A percentile compares a stretch with the other conserved stretches of the same genome.
Evolutionary conservation across 495 filamentous ascomycete species (phyloP).

Genomic region (Aspergillus baeticus): DNA sequence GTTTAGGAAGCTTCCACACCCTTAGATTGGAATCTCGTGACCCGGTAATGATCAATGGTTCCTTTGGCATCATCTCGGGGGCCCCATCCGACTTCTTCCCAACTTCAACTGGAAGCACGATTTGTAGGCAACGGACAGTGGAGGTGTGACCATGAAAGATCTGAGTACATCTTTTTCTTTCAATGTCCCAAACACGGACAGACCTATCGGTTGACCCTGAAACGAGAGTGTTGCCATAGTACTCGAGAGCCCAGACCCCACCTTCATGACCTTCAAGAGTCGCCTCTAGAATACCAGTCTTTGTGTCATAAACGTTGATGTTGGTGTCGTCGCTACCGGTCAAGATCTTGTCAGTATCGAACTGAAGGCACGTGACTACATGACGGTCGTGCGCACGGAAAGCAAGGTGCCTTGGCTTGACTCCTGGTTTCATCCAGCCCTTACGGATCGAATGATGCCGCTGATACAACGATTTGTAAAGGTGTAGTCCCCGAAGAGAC

Average conservation of each 20-base stretch:
- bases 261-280: slow-evolving; percentile 92
- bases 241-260: slow-evolving; percentile 97
- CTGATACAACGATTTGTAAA: slow-evolving; percentile 96
- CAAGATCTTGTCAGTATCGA: slow-evolving; percentile 95
- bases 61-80: slow-evolving; percentile 82
- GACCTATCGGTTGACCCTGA: slow-evolving; percentile 96
- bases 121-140: slow-evolving; percentile 94
- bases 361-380: slow-evolving; percentile 96
- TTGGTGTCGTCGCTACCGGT: slow-evolving; percentile 97
- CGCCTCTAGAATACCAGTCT: slow-evolving; percentile 80
- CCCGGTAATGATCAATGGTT: slow-evolving; percentile 94
- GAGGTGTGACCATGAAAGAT: slow-evolving; percentile 97
- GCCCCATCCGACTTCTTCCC: slow-evolving; percentile 71
- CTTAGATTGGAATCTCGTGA: slow-evolving; percentile 92
- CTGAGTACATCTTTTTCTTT: slow-evolving; percentile 84
- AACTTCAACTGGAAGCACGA: slow-evolving; percentile 80
- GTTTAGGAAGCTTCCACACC: slow-evolving; percentile 93
- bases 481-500: slow-evolving; percentile 75
- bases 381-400: slow-evolving; percentile 94
- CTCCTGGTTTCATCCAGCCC: slow-evolving; percentile 83
- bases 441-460: slow-evolving; percentile 84
- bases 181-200: slow-evolving; percentile 97
- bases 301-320: slow-evolving; percentile 98
- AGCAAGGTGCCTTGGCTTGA: slow-evolving; percentile 89
- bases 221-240: slow-evolving; percentile 90